phyloP scores from a whole-genome alignment of 78 protist genomes.

The Dictyostelium discoideum region DNA sequence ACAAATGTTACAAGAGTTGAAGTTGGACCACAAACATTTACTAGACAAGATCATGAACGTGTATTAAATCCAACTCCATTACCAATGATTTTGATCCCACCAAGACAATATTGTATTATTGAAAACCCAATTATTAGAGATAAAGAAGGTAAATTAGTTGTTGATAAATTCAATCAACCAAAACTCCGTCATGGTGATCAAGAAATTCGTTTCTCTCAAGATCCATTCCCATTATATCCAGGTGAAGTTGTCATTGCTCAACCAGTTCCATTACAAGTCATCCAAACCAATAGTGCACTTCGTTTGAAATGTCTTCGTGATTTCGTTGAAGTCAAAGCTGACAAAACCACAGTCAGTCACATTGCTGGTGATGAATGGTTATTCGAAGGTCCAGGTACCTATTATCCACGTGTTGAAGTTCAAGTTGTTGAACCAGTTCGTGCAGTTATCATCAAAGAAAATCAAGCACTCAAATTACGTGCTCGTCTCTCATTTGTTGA shows the following conservation, averaged over 20 bases:
- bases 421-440: constrained; percentile 69
- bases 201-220: constrained; percentile 89
- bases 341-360: constrained; percentile 29
- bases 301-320: constrained; percentile 88
- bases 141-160: constrained; percentile 43
- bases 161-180: constrained; percentile 81
- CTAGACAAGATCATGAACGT: constrained; percentile 89
- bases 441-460: constrained; percentile 81
- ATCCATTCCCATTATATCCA: constrained; percentile 94
- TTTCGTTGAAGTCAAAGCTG: constrained; percentile 66
- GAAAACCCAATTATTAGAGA: constrained; percentile 84
- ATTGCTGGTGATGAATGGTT: constrained; percentile 92
- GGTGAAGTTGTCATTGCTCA: constrained; percentile 87
- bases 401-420: constrained; percentile 86
- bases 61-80: constrained; percentile 70
- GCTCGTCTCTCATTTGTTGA: constrained; percentile 86
- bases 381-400: constrained; percentile 92
- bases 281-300: constrained; percentile 86
- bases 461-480: constrained; percentile 89
- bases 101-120: constrained; percentile 89
- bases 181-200: constrained; percentile 87
- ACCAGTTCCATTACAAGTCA: constrained; percentile 77
- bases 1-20: constrained; percentile 88
- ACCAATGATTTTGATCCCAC: constrained; percentile 89
- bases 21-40: constrained; percentile 92